Conservation (phyloP, 805 yeast species). For the Kodamaea neixiangensis region DNA sequence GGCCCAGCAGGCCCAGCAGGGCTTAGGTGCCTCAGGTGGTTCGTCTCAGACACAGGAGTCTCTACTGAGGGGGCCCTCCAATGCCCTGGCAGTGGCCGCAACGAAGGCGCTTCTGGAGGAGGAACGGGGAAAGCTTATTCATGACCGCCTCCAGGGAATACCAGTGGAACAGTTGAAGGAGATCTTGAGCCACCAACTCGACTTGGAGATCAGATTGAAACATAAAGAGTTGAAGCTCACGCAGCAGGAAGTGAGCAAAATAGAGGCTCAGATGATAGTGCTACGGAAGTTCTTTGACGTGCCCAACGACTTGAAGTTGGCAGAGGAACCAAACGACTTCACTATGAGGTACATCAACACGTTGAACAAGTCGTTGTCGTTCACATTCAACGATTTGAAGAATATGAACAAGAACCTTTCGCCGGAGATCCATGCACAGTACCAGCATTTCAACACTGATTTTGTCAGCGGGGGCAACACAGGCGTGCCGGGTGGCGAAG, state of each 20-base stretch:
- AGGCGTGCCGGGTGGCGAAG: background rate
- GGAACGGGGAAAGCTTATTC: background rate
- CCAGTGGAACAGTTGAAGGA: conserved; percentile 31
- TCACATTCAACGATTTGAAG: conserved; percentile 32
- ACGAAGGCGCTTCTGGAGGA: background rate
- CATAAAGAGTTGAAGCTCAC: conserved; percentile 55
- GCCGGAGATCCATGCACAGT: background rate
- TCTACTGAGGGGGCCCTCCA: background rate
- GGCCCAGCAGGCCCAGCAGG: background rate
- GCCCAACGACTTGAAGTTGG: conserved; percentile 39
- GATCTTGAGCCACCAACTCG: conserved; percentile 48
- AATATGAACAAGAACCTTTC: conserved; percentile 13
- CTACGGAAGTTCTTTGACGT: conserved; percentile 48
- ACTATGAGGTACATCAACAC: conserved; percentile 44
- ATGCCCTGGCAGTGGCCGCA: background rate
- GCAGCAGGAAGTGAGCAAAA: conserved; percentile 55
- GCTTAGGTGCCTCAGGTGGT: background rate
- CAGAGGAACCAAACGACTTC: conserved; percentile 47
- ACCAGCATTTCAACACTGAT: conserved; percentile 9
- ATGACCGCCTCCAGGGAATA: conserved; percentile 10
- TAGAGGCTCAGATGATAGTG: conserved; percentile 58
- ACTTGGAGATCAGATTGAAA: conserved; percentile 59
- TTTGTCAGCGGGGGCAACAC: conserved; percentile 8
- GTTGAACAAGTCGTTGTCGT: conserved; percentile 34
- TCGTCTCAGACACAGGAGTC: background rate